These are phyloP conservation scores for Scorias spongiosa DNA, from an alignment of 2,329 filamentous ascomycete genomes.

Conservation along the genomic window DNA sequence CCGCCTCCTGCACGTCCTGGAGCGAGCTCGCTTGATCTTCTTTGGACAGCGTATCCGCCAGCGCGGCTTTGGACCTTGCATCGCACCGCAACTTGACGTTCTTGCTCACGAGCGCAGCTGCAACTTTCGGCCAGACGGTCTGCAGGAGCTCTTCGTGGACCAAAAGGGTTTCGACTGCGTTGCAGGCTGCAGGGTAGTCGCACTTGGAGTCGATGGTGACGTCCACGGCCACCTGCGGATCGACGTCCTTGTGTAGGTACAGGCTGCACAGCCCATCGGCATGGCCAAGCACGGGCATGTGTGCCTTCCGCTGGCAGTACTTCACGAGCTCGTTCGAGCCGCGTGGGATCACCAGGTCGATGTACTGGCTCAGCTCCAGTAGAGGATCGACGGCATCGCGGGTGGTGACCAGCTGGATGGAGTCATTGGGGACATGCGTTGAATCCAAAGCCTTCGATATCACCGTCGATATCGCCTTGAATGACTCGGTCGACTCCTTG, in stretches of 20 bases:
- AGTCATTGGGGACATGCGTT: constrained; percentile 66
- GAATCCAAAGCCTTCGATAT: constrained; percentile 62
- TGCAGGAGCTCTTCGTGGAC: constrained; percentile 58
- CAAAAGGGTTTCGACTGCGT: constrained; percentile 80
- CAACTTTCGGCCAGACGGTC: constrained; percentile 55
- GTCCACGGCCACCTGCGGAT: constrained; percentile 52
- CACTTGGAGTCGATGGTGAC: constrained; percentile 86
- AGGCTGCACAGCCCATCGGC: constrained; percentile 84
- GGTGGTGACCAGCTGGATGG: constrained; percentile 87
- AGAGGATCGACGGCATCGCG: constrained; percentile 80
- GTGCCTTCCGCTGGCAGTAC: constrained; percentile 78
- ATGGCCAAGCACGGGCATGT: constrained; percentile 90
- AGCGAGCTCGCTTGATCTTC: constrained; percentile 30
- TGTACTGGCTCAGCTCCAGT: constrained; percentile 70
- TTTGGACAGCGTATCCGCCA: constrained; percentile 34
- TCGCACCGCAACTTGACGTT: constrained; percentile 80
- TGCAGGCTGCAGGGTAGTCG: constrained; percentile 89
- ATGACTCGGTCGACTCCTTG: constrained; percentile 92
- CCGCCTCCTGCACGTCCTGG: constrained; percentile 49
- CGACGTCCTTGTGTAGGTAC: constrained; percentile 69
- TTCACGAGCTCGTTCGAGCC: constrained; percentile 82
- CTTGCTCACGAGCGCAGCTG: constrained; percentile 55
- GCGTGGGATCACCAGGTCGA: constrained; percentile 89
- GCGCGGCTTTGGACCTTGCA: constrained; percentile 45
- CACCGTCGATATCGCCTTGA: constrained; percentile 72